Base-by-base conservation (phyloP, 805 yeast species). In the Metschnikowia hibisci region DNA sequence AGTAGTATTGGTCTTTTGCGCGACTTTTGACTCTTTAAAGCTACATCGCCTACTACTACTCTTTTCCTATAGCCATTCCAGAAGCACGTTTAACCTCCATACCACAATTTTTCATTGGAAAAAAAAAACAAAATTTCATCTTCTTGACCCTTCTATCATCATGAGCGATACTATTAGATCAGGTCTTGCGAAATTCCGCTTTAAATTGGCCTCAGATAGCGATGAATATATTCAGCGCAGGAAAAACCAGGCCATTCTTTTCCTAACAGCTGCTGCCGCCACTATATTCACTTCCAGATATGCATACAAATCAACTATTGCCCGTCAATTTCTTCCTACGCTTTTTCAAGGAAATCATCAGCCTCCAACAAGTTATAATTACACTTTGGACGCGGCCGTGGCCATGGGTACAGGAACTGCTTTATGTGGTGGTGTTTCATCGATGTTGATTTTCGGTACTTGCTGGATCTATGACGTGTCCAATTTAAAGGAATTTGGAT, bases 331-430 rank as follows among this genome's bases (percentile, higher is more conserved):
- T 63, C 67, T 80, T 5, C 96, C 96, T 6, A 75, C 74, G 33
- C 71, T 81, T 54, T 90, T 86, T 63, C 89, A 87, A 54, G 87
- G 90, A 10, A 89, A 89, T 63, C 91, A 88, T 55, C 76, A 79
- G 44, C 95, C 95, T 2, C 96, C 96, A 4, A 72, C 80, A n/a
- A 57, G 71, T 32, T 84, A 82, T 56, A 82, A 85, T 25, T 81
- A 86, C 58, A 80, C 86, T 48, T 77, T 80, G 42, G 96, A 89
- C 60, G 96, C 96, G 2, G 78, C 87, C 27, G 80, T 81, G 32
- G 96, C 96, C 0, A 87, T 90, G 3, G 79, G 83, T 0, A 82
- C 86, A 32, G 95, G 96, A 2, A 78, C 96, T 0, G 64, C 84
- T 36, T 66, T 90, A 13, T 86, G 96, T 2, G 74, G 81, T 0